These are phyloP conservation scores for Cyberlindnera euphorbiiphila DNA, from an alignment of 805 yeast genomes.

Conservation along the genomic window DNA sequence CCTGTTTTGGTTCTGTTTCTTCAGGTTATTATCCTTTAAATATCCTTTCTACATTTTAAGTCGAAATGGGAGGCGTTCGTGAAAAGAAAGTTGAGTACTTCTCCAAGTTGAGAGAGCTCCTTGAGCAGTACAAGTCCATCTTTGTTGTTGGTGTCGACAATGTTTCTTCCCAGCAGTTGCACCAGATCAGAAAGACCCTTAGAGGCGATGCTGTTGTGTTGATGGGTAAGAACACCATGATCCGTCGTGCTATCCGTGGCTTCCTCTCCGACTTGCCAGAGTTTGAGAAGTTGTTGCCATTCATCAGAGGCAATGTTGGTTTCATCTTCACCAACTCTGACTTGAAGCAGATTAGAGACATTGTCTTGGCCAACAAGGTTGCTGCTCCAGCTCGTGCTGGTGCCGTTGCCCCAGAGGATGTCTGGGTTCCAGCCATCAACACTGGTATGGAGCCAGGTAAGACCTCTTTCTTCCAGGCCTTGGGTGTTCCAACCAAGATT, in stretches of 20 bases:
- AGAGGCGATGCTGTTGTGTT: constrained; percentile 93
- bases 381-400: constrained; percentile 99
- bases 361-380: constrained; percentile 85
- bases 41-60: constrained; percentile 76
- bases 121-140: constrained; percentile 96
- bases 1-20: too few species aligned
- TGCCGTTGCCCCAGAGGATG: constrained; percentile 98
- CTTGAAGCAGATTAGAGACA: constrained; percentile 88
- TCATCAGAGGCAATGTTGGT: constrained; percentile 98
- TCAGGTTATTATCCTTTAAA: constrained; percentile 64
- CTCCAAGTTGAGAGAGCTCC: constrained; percentile 87
- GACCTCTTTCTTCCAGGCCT: constrained; percentile 99
- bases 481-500: constrained; percentile 99
- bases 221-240: constrained; percentile 99
- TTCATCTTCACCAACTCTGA: constrained; percentile 98
- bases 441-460: constrained; percentile 99
- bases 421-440: constrained; percentile 98
- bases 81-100: constrained; percentile 96
- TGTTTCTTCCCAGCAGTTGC: constrained; percentile 99
- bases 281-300: constrained; percentile 90
- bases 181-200: constrained; percentile 95
- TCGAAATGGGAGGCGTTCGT: constrained; percentile 99
- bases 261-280: constrained; percentile 93
- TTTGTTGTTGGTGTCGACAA: constrained; percentile 99
- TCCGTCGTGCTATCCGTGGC: constrained; percentile 98